Evolutionary conservation across 352 stramenopile species (phyloP), one percentile per base, ranked within the genome.

Genomic region (Globisporangium orthogonon): DNA sequence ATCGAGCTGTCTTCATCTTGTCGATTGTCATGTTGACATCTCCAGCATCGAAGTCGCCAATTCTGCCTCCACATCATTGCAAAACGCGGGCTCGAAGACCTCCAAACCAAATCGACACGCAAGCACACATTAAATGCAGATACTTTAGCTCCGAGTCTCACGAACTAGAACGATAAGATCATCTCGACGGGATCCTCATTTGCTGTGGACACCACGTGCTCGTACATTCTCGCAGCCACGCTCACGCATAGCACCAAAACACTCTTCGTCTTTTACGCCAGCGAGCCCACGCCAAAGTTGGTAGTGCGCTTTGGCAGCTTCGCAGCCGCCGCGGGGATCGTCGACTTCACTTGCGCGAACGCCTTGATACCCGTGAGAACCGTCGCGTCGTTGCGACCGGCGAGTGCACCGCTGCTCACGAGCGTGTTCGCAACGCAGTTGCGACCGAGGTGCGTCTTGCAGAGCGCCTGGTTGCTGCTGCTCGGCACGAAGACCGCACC

Each of bases 401-500:
- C 9, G 35, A 56, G 50, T 7, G 50, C 50, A 13, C 50, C 50
- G 40, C 50, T 56, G 35, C 23, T 56, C 18, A 56, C 35, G n/a
- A 55, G 15, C 35, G 39, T 46, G 50, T 55, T 55, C 11, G 39
- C n/a, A 10, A 33, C 50, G 18, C 57, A 62, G 15, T 55, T 54
- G 50, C 57, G 57, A 9, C 57, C 50, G 7, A 62, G 23, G 33
- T 51, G 39, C 28, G 41, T 40, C 13, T 41, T 45, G 41, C 57
- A 62, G 23, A 53, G 49, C 17, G 46, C 51, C 48, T 58, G 45
- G 44, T 60, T 67, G 15, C 17, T 52, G 2, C 39, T 17, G 23
- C 31, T 50, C 1, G 55, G 54, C 29, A 62, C 58, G 30, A 71
- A 57, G 35, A 71, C 39, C 4, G 41, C n/a, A 13, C 64, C 64